Conservation (phyloP, 1,284 basidiomycete species). For the Exobasidium cylindrosporum region DNA sequence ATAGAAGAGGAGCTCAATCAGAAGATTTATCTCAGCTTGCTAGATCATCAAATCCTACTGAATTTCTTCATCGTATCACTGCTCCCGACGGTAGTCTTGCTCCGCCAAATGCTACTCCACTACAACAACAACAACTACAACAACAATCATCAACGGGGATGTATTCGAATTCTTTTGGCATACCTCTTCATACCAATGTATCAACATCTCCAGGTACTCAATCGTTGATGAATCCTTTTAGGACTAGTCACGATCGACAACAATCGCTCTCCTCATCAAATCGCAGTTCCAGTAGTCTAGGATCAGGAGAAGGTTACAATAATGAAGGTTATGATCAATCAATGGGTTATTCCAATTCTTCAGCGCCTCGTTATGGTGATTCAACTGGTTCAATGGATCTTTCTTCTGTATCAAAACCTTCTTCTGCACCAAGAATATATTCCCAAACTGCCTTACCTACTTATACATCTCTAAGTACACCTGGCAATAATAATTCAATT, state of each 20-base stretch:
- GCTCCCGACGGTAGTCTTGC: conserved; percentile 42
- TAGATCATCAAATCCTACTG: conserved; percentile 26
- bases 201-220: conserved; percentile 11
- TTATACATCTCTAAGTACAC: conserved; percentile 18
- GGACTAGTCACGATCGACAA: conserved; percentile 31
- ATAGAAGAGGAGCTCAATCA: conserved; percentile 33
- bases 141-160: too few species aligned
- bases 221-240: conserved; percentile 28
- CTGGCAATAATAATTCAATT: conserved; percentile 21
- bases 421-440: conserved; percentile 18
- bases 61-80: conserved; percentile 40
- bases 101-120: conserved; percentile 29
- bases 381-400: not conserved
- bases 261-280: conserved; percentile 37
- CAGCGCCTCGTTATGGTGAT: not conserved
- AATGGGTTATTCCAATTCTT: not conserved
- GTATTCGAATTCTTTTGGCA: conserved; percentile 1
- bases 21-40: conserved; percentile 39
- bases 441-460: conserved; percentile 24
- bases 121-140: not conserved
- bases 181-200: not conserved
- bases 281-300: conserved; percentile 17
- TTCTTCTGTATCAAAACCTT: not conserved
- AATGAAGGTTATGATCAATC: not conserved
- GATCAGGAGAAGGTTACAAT: not conserved